A percentile compares a stretch with the other conserved stretches of the same genome.
Evolutionary conservation across 495 filamentous ascomycete genomes (phyloP).

Genomic region (Daldinia loculata): DNA sequence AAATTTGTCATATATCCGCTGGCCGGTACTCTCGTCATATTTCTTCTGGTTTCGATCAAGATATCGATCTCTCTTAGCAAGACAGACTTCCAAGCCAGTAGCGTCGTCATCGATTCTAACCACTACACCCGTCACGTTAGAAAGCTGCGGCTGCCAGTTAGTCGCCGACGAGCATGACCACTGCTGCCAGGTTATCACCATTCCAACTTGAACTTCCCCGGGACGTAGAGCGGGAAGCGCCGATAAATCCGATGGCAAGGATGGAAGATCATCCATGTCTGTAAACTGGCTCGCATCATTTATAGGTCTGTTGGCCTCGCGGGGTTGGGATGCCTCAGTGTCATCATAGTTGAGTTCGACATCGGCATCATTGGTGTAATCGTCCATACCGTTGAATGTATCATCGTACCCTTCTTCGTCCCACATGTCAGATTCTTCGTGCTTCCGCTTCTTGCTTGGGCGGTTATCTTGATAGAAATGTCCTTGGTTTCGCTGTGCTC

Average conservation of each 20-base stretch:
- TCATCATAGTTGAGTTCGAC: conserved; percentile 64
- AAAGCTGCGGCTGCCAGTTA: conserved; percentile 79
- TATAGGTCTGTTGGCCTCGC: conserved; percentile 34
- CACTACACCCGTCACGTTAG: conserved; percentile 72
- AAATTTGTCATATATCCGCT: conserved; percentile 59
- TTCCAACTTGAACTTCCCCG: conserved; percentile 64
- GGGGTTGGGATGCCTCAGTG: conserved; percentile 40
- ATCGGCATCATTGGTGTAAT: conserved; percentile 44
- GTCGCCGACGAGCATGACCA: conserved; percentile 75
- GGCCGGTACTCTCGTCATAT: conserved; percentile 54
- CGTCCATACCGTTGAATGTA: conserved; percentile 41
- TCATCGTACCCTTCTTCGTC: conserved; percentile 42
- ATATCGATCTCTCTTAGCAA: conserved; percentile 74
- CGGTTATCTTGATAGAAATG: conserved; percentile 52
- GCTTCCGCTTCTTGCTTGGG: conserved; percentile 64
- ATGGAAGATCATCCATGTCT: conserved; percentile 68
- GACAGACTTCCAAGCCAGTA: conserved; percentile 61
- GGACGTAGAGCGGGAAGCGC: conserved; percentile 63
- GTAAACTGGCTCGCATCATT: conserved; percentile 48
- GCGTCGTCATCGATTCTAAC: conserved; percentile 56
- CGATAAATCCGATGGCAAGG: conserved; percentile 68
- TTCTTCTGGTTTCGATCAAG: conserved; percentile 57
- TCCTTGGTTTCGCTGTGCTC: conserved; percentile 52
- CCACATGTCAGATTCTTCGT: conserved; percentile 47
- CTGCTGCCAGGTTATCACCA: conserved; percentile 83